A percentile compares a stretch with the other conserved stretches of the same genome.
phyloP scores from a whole-genome alignment of 352 stramenopile species.

The Phytophthora vignae region DNA sequence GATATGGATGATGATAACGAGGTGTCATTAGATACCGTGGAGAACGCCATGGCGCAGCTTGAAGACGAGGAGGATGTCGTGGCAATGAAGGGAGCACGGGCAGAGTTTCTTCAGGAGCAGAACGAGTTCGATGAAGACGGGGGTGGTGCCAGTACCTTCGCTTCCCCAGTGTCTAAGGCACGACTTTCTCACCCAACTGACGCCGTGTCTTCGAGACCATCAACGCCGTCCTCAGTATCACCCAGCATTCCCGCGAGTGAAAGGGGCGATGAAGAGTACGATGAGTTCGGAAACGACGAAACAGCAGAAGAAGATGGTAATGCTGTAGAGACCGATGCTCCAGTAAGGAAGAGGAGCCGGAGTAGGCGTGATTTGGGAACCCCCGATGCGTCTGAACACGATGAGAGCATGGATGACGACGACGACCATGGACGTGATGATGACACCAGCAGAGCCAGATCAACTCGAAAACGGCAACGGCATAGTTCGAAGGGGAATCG shows the following conservation, averaged over 20 bases:
- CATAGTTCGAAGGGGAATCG: slow-evolving; percentile 22
- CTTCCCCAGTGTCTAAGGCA: slow-evolving; percentile 11
- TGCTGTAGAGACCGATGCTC: slow-evolving; percentile 24
- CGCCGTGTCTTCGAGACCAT: slow-evolving; percentile 21
- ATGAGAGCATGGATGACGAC: slow-evolving; percentile 55
- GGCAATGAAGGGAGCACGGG: slow-evolving; percentile 87
- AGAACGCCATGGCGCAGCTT: slow-evolving; percentile 94
- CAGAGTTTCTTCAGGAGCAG: slow-evolving; percentile 65
- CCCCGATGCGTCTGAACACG: slow-evolving; percentile 31
- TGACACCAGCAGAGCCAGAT: slow-evolving; percentile 8
- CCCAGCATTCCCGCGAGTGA: slow-evolving; percentile 48
- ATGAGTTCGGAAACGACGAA: slow-evolving; percentile 34
- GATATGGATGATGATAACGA: slow-evolving; percentile 61
- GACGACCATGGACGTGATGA: slow-evolving; percentile 22
- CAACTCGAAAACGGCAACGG: slow-evolving; percentile 34
- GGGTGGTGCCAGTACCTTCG: slow-evolving; percentile 19
- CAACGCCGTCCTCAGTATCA: slow-evolving; percentile 52
- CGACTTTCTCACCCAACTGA: slow-evolving; percentile 4
- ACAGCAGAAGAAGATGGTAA: slow-evolving; percentile 37
- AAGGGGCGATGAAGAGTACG: slow-evolving; percentile 50
- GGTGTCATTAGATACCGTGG: slow-evolving; percentile 78
- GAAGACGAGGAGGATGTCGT: slow-evolving; percentile 97
- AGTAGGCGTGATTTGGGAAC: slow-evolving; percentile 7
- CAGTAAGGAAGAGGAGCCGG: slow-evolving; percentile 3
- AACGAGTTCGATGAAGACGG: slow-evolving; percentile 71